A percentile compares a stretch with the other conserved stretches of the same genome.
Conservation (phyloP, 371 early-diverging fungal species). For the Nosema muscidifuracis region DNA sequence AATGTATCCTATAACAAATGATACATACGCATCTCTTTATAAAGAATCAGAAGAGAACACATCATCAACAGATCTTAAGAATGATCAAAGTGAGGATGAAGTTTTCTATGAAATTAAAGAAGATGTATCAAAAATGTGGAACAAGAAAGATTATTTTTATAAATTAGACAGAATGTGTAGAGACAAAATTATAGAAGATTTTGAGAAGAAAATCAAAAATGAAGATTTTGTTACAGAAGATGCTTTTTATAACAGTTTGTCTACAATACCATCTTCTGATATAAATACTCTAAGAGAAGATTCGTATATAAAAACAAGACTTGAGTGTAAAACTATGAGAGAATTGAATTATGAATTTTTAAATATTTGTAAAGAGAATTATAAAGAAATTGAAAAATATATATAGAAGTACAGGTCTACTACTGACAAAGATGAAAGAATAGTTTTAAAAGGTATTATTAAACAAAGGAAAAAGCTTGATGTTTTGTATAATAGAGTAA, state of each 20-base stretch:
- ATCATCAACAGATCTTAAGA: too few relatives aligned
- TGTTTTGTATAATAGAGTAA: constrained; percentile 8
- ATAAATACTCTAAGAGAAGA: constrained; percentile 8
- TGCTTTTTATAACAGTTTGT: constrained; percentile 16
- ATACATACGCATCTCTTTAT: too few relatives aligned
- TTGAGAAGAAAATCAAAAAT: neutral
- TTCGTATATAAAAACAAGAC: neutral
- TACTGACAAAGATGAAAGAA: neutral
- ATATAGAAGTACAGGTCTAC: neutral
- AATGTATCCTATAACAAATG: too few relatives aligned
- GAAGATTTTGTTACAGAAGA: constrained; percentile 4
- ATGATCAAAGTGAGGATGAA: too few relatives aligned
- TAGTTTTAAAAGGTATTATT: neutral
- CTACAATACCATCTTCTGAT: neutral
- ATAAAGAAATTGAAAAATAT: constrained; percentile 4
- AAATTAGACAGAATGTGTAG: neutral
- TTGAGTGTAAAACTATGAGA: constrained; percentile 18
- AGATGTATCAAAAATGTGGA: neutral
- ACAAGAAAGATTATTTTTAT: neutral
- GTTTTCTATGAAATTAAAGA: too few relatives aligned
- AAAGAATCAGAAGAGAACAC: too few relatives aligned
- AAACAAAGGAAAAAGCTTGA: constrained; percentile 8
- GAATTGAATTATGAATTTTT: constrained; percentile 3
- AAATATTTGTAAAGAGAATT: constrained; percentile 1
- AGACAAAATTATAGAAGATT: constrained; percentile 1